Evolutionary conservation across 768 basidiomycete species (phyloP), one percentile per base, ranked within the genome.

Genomic region (Rhodotorula kratochvilovae): DNA sequence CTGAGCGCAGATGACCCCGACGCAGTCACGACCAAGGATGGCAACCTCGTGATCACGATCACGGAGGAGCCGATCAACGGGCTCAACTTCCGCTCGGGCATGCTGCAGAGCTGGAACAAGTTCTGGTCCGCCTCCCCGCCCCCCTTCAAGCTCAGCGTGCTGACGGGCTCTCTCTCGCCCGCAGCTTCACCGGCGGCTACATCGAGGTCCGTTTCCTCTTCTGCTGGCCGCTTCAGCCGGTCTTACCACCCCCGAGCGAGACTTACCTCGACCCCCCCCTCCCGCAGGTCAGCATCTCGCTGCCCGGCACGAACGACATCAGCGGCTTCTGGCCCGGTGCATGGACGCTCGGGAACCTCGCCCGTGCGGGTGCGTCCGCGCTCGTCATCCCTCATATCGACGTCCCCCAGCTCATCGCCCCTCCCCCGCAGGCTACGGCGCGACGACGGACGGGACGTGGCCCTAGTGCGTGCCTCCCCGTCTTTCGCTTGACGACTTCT

Each of bases 111-210:
- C n/a, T n/a, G n/a, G n/a, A n/a, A n/a, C n/a, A n/a, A 96, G 80
- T 90, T 98, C 73, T 61, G 69, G 33, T 97, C 91, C 29, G 10
- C 12, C n/a, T 42, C 12, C 17, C 39, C 35, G 23, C 35, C n/a
- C n/a, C n/a, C n/a, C n/a, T n/a, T n/a, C n/a, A n/a, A n/a, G n/a
- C n/a, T n/a, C n/a, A n/a, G n/a, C n/a, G n/a, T 5, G 15, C n/a
- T 35, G n/a, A 33, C 15, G n/a, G 23, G 15, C 23, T 21, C 19
- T 5, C 21, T 33, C 25, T 23, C 12, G 35, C 1, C 8, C 36
- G 5, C 36, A 25, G 95, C 81, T 96, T 93, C 81, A 94, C 88
- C 25, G 92, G 91, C 0, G 92, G 91, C 4, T 92, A 93, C 78
- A 83, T 97, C 67, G 96, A 81, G 80, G 81, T 81, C 15, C 43